Base-by-base conservation (phyloP, 345 rosid genomes). In the Passiflora organensis region DNA sequence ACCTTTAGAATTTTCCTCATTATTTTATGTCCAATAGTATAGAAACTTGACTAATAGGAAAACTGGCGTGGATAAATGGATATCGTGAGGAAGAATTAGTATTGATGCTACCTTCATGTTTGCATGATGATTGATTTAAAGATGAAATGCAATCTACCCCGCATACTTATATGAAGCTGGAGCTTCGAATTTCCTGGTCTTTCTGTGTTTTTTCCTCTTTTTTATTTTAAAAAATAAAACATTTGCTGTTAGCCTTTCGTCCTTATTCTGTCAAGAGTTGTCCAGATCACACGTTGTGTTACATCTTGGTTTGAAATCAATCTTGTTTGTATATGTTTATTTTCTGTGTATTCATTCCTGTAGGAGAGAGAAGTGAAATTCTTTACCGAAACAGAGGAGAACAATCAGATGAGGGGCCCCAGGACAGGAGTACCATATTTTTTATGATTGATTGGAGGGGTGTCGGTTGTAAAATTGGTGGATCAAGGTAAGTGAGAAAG, bases 341-440 rank as follows among this genome's bases (percentile, higher is more conserved):
- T 53, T 3, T 28, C 13, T 13, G n/a, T n/a, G n/a, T n/a, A n/a
- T n/a, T n/a, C n/a, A n/a, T n/a, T 45, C 10, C 11, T 10, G 49
- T 43, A 93, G 99, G 99, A 93, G 78, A 87, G 96, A 54, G 99
- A 89, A 65, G 99, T 93, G 67, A 89, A 89, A 70, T 89, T 93
- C 65, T 93, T 93, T 76, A 93, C 96, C 0, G 95, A 93, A 76
- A 93, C 99, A 0, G 99, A 93, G 68, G 99, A 93, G 84, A 93
- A 93, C 82, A 89, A 85, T 67, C 99, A 89, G 73, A 93, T 89
- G 99, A 86, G 99, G 76, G 99, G 99, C 53, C 99, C 99, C 25
- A 81, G 99, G 68, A 85, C 99, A 45, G 96, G 99, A 49, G 95
- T 89, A 57, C 96, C 99, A 2, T 93, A 93, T 66, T 93, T 93